phyloP scores from a whole-genome alignment of 73 alveolate species.

The Paramecium biaurelia region DNA sequence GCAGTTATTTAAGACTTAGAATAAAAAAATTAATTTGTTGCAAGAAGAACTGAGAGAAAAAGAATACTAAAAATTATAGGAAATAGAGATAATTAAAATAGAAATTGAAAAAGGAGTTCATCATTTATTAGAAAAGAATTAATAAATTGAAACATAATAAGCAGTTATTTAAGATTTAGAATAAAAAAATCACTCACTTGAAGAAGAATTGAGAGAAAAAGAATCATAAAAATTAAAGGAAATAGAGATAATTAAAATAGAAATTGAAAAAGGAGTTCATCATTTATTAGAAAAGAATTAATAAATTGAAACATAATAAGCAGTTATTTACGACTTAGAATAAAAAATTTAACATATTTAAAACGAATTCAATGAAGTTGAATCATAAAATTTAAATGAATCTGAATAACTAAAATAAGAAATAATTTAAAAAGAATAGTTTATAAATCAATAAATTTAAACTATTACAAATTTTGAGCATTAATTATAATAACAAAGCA shows the following conservation, averaged over 20 bases:
- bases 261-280: background rate
- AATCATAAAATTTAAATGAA: too few species aligned
- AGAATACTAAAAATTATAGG: background rate
- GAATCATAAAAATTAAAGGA: background rate
- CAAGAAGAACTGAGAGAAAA: background rate
- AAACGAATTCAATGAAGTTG: too few species aligned
- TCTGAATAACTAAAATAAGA: background rate
- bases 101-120: background rate
- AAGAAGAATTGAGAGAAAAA: background rate
- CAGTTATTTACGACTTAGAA: background rate
- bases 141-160: background rate
- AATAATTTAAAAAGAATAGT: too few species aligned
- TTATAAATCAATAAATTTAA: background rate
- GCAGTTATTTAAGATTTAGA: background rate
- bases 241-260: background rate
- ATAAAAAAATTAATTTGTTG: background rate
- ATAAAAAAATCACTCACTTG: background rate
- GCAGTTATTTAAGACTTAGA: background rate
- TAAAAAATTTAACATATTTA: too few species aligned
- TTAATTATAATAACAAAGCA: background rate
- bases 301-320: background rate
- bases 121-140: background rate
- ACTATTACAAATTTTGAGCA: background rate
- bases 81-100: background rate
- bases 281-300: background rate